Evolutionary conservation across 192 early-diverging fungal species (phyloP), one percentile per base, ranked within the genome.

Genomic region (Neocallimastix lanati): DNA sequence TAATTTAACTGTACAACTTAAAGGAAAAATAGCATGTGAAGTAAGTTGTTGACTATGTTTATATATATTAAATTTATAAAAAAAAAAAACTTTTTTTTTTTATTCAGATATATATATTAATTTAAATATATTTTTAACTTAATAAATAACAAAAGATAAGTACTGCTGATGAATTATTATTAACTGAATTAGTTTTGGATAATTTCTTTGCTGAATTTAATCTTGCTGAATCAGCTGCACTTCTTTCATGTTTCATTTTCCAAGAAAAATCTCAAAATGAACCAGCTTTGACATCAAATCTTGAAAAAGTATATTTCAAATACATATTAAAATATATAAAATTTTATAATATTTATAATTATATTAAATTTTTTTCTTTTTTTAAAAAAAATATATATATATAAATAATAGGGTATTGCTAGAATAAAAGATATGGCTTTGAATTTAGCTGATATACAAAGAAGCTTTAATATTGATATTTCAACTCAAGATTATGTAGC

Each of bases 21-120:
- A 98, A 86, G 97, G 97, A 28, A 90, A 94, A 5, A 95, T 99
- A 0, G 97, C 96, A 0, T 98, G 96, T 84, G 96, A 97, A 83
- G 89, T 91, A 78, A 28, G 27, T 84, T 28, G 12, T 18, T 29
- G 13, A 4, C 12, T 28, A n/a, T n/a, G n/a, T n/a, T n/a, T n/a
- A n/a, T n/a, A n/a, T n/a, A n/a, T n/a, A n/a, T n/a, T n/a, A n/a
- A n/a, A n/a, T n/a, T n/a, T n/a, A n/a, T n/a, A n/a, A n/a, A n/a
- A n/a, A n/a, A n/a, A n/a, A n/a, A n/a, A n/a, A n/a, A n/a, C n/a
- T n/a, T n/a, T n/a, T n/a, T n/a, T n/a, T n/a, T n/a, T n/a, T n/a
- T n/a, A n/a, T n/a, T n/a, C n/a, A n/a, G n/a, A n/a, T n/a, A n/a
- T n/a, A n/a, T n/a, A n/a, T n/a, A n/a, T n/a, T n/a, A n/a, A n/a